phyloP scores from a whole-genome alignment of 1,139 yeast genomes.

The Protomyces lactucae-debilis region DNA sequence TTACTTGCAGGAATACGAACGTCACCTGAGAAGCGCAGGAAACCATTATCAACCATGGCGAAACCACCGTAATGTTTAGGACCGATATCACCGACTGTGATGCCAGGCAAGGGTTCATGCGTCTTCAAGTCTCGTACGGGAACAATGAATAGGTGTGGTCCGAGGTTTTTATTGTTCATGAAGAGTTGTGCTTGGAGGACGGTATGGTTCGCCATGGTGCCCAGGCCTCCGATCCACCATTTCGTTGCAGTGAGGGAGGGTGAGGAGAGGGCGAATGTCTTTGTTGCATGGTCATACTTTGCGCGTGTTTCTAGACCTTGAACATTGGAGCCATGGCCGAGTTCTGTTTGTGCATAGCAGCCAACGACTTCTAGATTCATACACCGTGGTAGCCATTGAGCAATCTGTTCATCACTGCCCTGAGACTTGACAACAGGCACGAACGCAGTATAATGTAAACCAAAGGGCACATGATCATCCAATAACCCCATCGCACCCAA shows the following conservation, averaged over 20 bases:
- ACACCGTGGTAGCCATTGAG: slow-evolving; percentile 7
- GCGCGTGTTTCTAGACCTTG: slow-evolving; percentile 90
- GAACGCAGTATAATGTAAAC: slow-evolving; percentile 16
- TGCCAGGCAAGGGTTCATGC: slow-evolving; percentile 65
- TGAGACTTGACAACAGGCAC: slow-evolving; percentile 17
- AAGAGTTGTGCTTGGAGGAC: slow-evolving; percentile 75
- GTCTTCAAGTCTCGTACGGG: slow-evolving; percentile 68
- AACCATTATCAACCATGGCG: slow-evolving; percentile 77
- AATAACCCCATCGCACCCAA: background rate
- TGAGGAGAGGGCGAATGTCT: slow-evolving; percentile 70
- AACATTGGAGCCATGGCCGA: slow-evolving; percentile 91
- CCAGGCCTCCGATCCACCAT: slow-evolving; percentile 99
- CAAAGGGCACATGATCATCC: slow-evolving; percentile 23
- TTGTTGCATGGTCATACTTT: slow-evolving; percentile 59
- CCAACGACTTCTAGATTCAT: slow-evolving; percentile 43
- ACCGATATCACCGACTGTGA: slow-evolving; percentile 85
- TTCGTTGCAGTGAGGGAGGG: slow-evolving; percentile 89
- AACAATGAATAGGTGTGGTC: slow-evolving; percentile 73
- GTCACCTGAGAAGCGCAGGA: slow-evolving; percentile 70
- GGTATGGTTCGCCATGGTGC: slow-evolving; percentile 84
- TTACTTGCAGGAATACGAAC: slow-evolving; percentile 78
- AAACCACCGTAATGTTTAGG: slow-evolving; percentile 47
- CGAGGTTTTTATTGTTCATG: slow-evolving; percentile 64
- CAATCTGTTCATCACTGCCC: slow-evolving; percentile 21
- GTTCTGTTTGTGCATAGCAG: slow-evolving; percentile 91